Evolutionary conservation across 2,329 filamentous ascomycete genomes (phyloP), one percentile per base, ranked within the genome.

Genomic region (Byssothecium circinans): DNA sequence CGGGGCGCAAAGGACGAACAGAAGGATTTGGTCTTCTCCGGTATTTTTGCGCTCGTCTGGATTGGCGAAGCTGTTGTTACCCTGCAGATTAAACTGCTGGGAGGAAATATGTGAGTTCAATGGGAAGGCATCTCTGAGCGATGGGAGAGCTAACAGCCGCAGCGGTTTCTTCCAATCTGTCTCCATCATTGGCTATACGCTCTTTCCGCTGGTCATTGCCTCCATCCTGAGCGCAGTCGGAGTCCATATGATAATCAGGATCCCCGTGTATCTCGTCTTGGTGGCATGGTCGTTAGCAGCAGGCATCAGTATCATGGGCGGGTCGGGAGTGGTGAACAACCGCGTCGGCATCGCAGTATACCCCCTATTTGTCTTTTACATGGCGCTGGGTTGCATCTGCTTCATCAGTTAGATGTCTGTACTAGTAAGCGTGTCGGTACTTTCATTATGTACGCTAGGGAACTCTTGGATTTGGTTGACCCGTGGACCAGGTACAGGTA

Each of bases 141-240:
- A n/a, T n/a, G n/a, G n/a, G n/a, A n/a, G n/a, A 10, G 49, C 64
- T 72, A 54, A 74, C 70, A 42, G 17, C 4, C 25, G 15, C 68
- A 97, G 92, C 64, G 96, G 94, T 15, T 99, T 99, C 72, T 94
- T 95, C 66, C 94, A 99, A 73, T 95, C 91, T 48, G 83, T 99
- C 58, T 97, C 91, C 72, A 95, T 99, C 62, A 99, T 99, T 68
- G 94, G 94, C 37, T 99, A 99, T 74, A 99, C 94, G 1, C 83
- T 99, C 46, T 99, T 99, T 75, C 94, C 94, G 2, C 83, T 99
- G 43, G 94, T 97, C 61, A 88, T 99, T 58, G 95, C 95, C 7
- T 85, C 92, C 1, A 76, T 96, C 42, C 83, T 99, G 55, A 96
- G 91, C 46, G 92, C 92, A 1, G 68, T 99, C 25, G 80, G 83